Evolutionary conservation across 2,329 filamentous ascomycete species (phyloP), one percentile per base, ranked within the genome.

Genomic region (Paracoccidioides brasiliensis): DNA sequence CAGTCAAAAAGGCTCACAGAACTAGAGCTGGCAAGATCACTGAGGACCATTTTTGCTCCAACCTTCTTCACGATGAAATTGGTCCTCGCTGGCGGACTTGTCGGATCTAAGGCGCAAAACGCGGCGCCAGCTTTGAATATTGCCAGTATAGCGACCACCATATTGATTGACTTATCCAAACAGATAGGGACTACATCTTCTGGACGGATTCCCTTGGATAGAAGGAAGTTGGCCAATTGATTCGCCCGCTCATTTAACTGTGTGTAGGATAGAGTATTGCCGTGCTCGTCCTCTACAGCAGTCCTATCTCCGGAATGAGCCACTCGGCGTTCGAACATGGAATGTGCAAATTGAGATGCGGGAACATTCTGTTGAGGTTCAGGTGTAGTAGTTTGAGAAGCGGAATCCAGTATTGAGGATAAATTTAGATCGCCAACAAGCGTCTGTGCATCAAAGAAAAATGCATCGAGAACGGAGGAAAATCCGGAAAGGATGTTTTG

Each of bases 51-150:
- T 28, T 65, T 66, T 6, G 83, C 74, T 0, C 72, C 67, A 0
- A 85, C 79, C 62, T 88, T 81, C 0, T 69, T 59, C 10, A 93
- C 59, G 15, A 93, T 86, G 3, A 76, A 72, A 3, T 73, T 66
- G 0, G 85, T 72, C 51, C 87, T 76, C 8, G 80, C 76, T 0
- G 64, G 22, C 0, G 88, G 87, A 0, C 83, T 85, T 12, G 78
- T 80, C 0, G 87, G 85, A 0, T 88, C 76, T 4, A 94, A 74
- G 0, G 88, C 88, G 22, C 95, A 70, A 64, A 93, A 93, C 5
- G 83, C 88, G 62, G 82, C 84, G 4, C 88, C 88, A 4, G 81
- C 73, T 64, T 94, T 94, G 35, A 88, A 68, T 28, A 84, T 8
- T 15, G 22, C 38, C 33, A 53, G 12, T 35, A 53, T 53, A 10